Base-by-base conservation (phyloP, 306 rosid species). In the Rosa rugosa region DNA sequence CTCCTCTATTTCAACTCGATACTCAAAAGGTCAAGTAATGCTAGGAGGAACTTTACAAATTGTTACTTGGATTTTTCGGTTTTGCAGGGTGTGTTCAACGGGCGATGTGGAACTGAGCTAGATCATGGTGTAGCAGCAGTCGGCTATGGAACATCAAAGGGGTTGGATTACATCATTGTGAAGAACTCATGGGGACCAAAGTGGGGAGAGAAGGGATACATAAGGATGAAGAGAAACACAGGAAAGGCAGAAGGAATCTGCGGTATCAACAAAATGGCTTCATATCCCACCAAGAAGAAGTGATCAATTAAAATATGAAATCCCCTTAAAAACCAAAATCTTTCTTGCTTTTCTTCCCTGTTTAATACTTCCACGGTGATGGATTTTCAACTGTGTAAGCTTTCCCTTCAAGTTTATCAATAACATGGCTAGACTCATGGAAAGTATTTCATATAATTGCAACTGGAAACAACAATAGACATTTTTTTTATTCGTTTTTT, bases 81-180 rank as follows among this genome's bases (percentile, higher is more conserved):
- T 70, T 71, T 51, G 51, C 77, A 93, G 99, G 99, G 98, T 67
- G 89, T 91, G 57, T 93, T 96, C 38, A 87, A 91, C 50, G 99
- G 99, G 40, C 86, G 75, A 8, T 93, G 99, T 2, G 96, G 94
- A 73, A 91, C 81, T 20, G 94, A 91, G 4, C 88, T 96, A 25
- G 97, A 96, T 83, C 99, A 93, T 11, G 98, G 99, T 41, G 99
- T 96, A 65, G 69, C 98, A 40, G 99, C 98, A 0, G 93, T 91
- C 46, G 99, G 98, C 63, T 93, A 96, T 9, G 98, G 96, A 5
- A 83, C 96, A 75, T 77, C 90, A n/a, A 85, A 93, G 66, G 92
- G 94, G 1, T 25, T 84, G 71, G 96, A 91, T 79, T 95, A 95
- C 83, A 82, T 95, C 83, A 90, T 75, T 34, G 98, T 95, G 54